Evolutionary conservation across 495 filamentous ascomycete species (phyloP), one percentile per base, ranked within the genome.

Genomic region (Aspergillus indologenus): DNA sequence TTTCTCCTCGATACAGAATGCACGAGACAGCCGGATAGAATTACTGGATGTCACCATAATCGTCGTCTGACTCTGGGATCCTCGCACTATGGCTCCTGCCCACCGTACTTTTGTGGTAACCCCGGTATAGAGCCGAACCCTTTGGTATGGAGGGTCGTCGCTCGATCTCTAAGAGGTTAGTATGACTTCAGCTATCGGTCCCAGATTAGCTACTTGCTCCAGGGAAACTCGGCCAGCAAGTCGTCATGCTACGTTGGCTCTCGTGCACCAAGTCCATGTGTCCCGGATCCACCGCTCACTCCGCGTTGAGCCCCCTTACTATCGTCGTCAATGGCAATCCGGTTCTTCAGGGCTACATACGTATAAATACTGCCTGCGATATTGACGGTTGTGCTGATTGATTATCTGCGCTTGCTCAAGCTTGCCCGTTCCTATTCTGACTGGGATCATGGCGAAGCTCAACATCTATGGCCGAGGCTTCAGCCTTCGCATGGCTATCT

Each of bases 401-500:
- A 22, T 57, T n/a, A 53, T 43, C 46, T 18, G 14, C 44, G 21
- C 5, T 47, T 55, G 24, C 23, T 51, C 50, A 48, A 56, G 21
- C 50, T 31, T 56, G 24, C 21, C 34, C 45, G 18, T 24, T 29
- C 42, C 18, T 44, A 26, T 50, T n/a, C 14, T 21, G 22, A 21
- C 48, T 21, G 44, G 45, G 49, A 67, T 45, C 17, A 71, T 68
- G 66, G 61, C 65, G 26, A 63, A 66, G 45, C 48, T 71, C 53
- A 63, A 69, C 54, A 60, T 73, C 24, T 75, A 71, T 43, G 71
- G 71, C 55, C 65, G 70, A 47, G 73, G 73, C 45, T 64, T 64
- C 34, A 50, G 68, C 47, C 71, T 74, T 45, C 66, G 68, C 19
- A 63, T 74, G 64, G 70, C 70, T 22, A 72, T 75, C 55, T 62